Conservation (phyloP, 225 moss, liverwort and hornwort species). For the Pseudoscleropodium purum region DNA sequence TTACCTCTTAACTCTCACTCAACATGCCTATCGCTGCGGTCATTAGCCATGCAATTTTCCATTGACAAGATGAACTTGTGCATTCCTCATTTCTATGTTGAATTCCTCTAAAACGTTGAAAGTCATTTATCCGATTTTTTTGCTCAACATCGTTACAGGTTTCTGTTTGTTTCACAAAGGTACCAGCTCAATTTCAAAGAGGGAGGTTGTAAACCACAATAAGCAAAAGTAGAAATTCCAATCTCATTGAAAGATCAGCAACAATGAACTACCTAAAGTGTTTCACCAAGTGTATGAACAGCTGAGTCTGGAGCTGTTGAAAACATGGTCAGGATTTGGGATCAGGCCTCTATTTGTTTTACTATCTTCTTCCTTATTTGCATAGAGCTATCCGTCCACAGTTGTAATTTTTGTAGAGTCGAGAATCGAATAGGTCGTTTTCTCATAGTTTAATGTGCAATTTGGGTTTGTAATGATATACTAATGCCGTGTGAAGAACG, state of each 20-base stretch:
- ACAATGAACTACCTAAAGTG: neutral
- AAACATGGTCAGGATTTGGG: neutral
- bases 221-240: neutral
- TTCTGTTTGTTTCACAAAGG: neutral
- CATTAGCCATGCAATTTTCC: neutral
- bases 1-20: neutral
- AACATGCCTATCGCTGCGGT: rapidly evolving
- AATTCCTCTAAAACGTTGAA: rapidly evolving
- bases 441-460: neutral
- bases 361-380: neutral
- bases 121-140: neutral
- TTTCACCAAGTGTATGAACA: neutral
- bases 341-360: neutral
- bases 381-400: neutral
- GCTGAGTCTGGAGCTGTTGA: neutral
- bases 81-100: rapidly evolving
- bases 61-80: neutral
- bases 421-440: neutral
- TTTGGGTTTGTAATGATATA: neutral
- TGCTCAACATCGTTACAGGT: neutral
- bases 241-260: neutral
- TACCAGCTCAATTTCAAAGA: neutral
- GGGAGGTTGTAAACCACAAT: neutral
- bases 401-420: neutral
- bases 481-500: neutral